These are phyloP conservation scores for Pichia paraexigua DNA, from an alignment of 805 yeast species.

Conservation along the genomic window DNA sequence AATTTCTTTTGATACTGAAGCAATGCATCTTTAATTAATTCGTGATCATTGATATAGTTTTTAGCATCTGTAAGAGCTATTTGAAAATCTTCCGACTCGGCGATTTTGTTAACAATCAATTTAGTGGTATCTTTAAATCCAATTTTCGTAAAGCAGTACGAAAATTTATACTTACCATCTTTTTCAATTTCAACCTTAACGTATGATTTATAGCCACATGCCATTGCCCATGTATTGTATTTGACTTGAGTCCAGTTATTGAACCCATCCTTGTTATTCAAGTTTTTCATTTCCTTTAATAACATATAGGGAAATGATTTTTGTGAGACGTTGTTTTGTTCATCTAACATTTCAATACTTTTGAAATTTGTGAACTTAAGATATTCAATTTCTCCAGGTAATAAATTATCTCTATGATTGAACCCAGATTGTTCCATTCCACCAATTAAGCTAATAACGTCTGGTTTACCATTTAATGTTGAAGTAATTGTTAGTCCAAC, in stretches of 20 bases:
- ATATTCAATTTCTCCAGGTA: conserved; percentile 20
- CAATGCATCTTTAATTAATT: background rate
- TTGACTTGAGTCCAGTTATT: conserved; percentile 11
- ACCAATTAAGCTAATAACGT: conserved; percentile 4
- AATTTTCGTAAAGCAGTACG: background rate
- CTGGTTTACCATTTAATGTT: conserved; percentile 18
- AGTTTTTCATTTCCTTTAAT: conserved; percentile 8
- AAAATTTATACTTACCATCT: background rate
- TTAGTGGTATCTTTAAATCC: background rate
- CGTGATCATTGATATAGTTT: background rate
- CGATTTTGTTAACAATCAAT: background rate
- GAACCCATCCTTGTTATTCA: background rate
- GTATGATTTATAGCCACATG: conserved; percentile 1
- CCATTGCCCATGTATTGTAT: conserved; percentile 8
- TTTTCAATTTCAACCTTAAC: conserved; percentile 9
- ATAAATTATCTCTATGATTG: conserved; percentile 3
- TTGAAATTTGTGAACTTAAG: conserved; percentile 24
- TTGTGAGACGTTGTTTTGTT: conserved; percentile 4
- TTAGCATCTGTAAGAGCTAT: background rate
- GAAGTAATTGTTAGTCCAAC: conserved; percentile 23
- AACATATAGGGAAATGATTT: conserved; percentile 9
- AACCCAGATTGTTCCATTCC: background rate
- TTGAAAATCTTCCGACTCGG: conserved; percentile 1
- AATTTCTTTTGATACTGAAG: background rate
- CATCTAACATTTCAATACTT: conserved; percentile 20